Base-by-base conservation (phyloP, 1,139 yeast genomes). In the Nadsonia commutata region DNA sequence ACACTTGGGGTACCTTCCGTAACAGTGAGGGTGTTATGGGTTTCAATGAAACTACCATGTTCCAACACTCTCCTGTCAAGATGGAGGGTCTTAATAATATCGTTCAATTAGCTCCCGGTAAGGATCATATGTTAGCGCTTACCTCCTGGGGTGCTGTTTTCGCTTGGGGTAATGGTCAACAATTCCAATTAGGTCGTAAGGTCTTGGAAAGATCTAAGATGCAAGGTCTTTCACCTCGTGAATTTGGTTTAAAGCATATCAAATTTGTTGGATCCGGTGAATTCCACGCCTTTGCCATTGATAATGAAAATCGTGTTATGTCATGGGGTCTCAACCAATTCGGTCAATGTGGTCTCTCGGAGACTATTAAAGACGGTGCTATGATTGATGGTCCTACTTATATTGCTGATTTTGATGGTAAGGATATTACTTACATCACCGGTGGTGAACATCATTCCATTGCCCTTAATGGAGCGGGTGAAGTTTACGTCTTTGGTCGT, bases 141-240 rank as follows among this genome's bases (percentile, higher is more conserved):
- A 95, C 88, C 58, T 67, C 74, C 20, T 79, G 76, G 55, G 98
- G 98, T 44, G 71, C 78, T 46, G 97, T 88, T 2, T 85, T 73
- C 56, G 88, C 97, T 0, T 93, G 98, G 98, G 99, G 98, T 51
- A 84, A 85, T 58, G 95, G 96, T 17, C 94, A 86, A 54, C 94
- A 84, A 56, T 78, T 70, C 62, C 98, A 90, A 66, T 70, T 90
- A 49, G 98, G 97, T 17, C 74, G 95, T 57, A 52, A 50, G 36
- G 60, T 60, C 40, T 52, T 27, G 8, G 33, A 27, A 27, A 7
- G 33, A 7, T 42, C 44, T 18, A 42, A 42, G 20, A 40, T 40
- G 5, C 36, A 38, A 23, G 39, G 41, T 4, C 37, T 42, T 1
- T 2, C 44, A 3, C 44, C 44, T 8, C 41, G 44, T 33, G 44